A percentile compares a stretch with the other conserved stretches of the same genome.
These are phyloP conservation scores for Mortierella alpina DNA, from an alignment of 192 early-diverging fungal genomes.

Conservation along the genomic window DNA sequence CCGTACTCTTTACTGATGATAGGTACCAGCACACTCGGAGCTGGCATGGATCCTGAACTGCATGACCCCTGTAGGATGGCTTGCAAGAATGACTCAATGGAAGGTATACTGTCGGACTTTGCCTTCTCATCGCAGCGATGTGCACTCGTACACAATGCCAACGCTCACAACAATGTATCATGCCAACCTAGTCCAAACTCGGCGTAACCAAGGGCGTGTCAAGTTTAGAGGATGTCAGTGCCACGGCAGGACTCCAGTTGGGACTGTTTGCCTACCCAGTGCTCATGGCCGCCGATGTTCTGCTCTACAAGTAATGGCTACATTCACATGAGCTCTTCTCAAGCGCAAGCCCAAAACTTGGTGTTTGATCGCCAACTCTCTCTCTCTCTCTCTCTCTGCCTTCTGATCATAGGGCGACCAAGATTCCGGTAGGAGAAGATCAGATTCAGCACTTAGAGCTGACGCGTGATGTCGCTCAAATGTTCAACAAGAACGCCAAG, in stretches of 20 bases:
- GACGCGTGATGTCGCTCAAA: constrained; percentile 77
- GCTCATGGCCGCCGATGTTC: constrained; percentile 91
- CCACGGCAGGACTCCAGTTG: constrained; percentile 64
- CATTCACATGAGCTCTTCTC: not conserved
- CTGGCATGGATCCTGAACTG: constrained; percentile 89
- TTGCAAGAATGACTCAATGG: constrained; percentile 97
- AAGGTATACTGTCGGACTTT: constrained; percentile 60
- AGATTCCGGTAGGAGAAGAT: constrained; percentile 94
- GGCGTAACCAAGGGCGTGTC: constrained; percentile 52
- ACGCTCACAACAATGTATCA: not conserved
- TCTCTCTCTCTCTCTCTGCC: not conserved
- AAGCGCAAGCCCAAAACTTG: not conserved
- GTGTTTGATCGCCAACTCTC: not conserved
- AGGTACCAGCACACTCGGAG: constrained; percentile 81
- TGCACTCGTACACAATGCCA: not conserved
- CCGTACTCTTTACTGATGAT: not conserved
- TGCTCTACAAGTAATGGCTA: constrained; percentile 77
- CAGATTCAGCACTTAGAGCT: constrained; percentile 93
- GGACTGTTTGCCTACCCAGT: constrained; percentile 93
- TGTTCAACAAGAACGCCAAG: constrained; percentile 81
- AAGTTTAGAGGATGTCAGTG: constrained; percentile 55
- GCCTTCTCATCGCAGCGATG: not conserved
- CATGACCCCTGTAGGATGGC: constrained; percentile 88
- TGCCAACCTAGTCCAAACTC: constrained; percentile 56
- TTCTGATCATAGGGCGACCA: constrained; percentile 64